Evolutionary conservation across 768 basidiomycete species (phyloP), one percentile per base, ranked within the genome.

Genomic region (Lentinus brumalis): DNA sequence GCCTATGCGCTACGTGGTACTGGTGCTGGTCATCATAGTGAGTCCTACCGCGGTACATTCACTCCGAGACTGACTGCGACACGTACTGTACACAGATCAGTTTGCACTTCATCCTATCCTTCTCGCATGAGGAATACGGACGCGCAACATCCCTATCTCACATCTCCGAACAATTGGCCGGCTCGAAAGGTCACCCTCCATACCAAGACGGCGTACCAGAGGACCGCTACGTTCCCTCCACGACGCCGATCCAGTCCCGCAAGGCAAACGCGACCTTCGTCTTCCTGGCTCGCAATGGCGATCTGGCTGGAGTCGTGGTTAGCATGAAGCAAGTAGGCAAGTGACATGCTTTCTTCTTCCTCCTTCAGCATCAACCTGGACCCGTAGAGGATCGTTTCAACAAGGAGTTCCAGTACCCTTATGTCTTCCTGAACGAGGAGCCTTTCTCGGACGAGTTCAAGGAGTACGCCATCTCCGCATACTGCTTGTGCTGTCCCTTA

Each of bases 361-460:
- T 3, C 14, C 30, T 9, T 50, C n/a, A 2, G 30, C n/a, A n/a
- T 41, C 11, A 14, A 18, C 32, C 14, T 31, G 4, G 38, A 40
- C 2, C 26, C 14, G 4, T 45, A 72, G 71, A 87, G 72, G 78
- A 81, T 63, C 74, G 83, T 18, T 86, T 86, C 74, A 87, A 87
- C 71, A 80, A 82, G 62, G 79, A 82, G 67, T 85, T 78, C 64
- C 76, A 77, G 47, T 94, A 94, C 73, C 90, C 91, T 9, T 94
- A 88, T 77, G 85, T 91, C n/a, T 85, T 94, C 67, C 79, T 96
- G 41, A 94, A 95, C 71, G 92, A 95, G 53, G 86, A 86, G 65
- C 83, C 83, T 0, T 93, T 92, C 70, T 81, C 83, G 3, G 84
- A 88, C 6, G 83, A 86, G 40, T 92, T 93, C 75, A 90, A 88